Evolutionary conservation across 139 green algal genomes (phyloP).

Genomic region (Chlorella sp.): DNA sequence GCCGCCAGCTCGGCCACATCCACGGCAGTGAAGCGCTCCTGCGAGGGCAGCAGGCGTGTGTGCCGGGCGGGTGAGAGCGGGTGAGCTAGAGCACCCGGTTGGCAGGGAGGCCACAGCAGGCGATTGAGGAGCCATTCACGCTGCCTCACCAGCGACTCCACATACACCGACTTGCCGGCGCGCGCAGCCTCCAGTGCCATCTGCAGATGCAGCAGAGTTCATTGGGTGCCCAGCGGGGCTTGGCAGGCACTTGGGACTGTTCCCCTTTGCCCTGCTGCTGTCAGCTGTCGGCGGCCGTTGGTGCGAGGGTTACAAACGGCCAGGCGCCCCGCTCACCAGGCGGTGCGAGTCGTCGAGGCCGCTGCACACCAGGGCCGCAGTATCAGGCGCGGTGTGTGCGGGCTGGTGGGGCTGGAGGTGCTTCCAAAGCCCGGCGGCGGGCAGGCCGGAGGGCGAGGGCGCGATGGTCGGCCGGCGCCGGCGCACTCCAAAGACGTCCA

Average conservation of each 20-base stretch:
- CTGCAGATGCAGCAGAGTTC: neutral
- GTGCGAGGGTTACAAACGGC: too few relatives aligned
- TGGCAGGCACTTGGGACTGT: neutral
- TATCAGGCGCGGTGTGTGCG: too few relatives aligned
- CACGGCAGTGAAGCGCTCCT: conserved; percentile 3
- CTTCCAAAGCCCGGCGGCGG: too few relatives aligned
- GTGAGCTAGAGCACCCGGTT: neutral
- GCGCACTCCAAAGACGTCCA: too few relatives aligned
- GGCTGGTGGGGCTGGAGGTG: too few relatives aligned
- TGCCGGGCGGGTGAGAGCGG: neutral
- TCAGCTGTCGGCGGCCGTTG: neutral
- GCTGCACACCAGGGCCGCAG: neutral
- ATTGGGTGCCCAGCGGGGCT: neutral
- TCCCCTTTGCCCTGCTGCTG: too few relatives aligned
- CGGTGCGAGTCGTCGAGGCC: neutral
- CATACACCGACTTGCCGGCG: conserved; percentile 11
- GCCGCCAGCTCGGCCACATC: conserved; percentile 4
- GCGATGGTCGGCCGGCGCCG: too few relatives aligned
- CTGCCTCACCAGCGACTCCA: conserved; percentile 7
- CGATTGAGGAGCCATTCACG: neutral
- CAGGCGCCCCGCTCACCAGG: neutral
- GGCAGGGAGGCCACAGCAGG: neutral
- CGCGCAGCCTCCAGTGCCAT: conserved; percentile 1
- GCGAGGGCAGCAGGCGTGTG: neutral
- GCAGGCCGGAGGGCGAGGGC: too few relatives aligned